Evolutionary conservation across 2,329 filamentous ascomycete genomes (phyloP).

Genomic region (Claviceps purpurea): DNA sequence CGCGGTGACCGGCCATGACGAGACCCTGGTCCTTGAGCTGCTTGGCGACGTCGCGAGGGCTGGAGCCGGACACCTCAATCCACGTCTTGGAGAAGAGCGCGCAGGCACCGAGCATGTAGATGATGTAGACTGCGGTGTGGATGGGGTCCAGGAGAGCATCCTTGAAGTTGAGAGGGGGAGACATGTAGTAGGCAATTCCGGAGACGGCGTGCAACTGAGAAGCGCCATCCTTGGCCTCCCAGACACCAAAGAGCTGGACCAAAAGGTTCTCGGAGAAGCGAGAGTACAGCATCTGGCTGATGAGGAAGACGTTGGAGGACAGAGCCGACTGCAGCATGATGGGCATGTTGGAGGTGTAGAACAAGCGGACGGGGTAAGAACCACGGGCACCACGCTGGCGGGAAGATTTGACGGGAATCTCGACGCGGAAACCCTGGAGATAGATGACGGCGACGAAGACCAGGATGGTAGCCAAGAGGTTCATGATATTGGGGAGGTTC

Average conservation of each 20-base stretch:
- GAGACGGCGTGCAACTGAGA: conserved; percentile 89
- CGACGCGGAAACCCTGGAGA: conserved; percentile 97
- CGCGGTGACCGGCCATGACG: conserved; percentile 98
- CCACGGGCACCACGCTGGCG: conserved; percentile 97
- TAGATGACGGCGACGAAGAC: conserved; percentile 98
- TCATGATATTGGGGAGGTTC: conserved; percentile 99
- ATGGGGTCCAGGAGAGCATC: conserved; percentile 94
- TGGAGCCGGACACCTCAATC: conserved; percentile 98
- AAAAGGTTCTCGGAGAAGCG: conserved; percentile 98
- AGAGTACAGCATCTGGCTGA: conserved; percentile 98
- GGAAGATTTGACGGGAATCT: conserved; percentile 98
- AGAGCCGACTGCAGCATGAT: conserved; percentile 99
- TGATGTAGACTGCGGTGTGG: conserved; percentile 88
- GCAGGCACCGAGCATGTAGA: conserved; percentile 96
- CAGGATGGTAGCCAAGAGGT: conserved; percentile 80
- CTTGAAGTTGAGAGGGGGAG: conserved; percentile 91
- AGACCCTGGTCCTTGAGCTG: conserved; percentile 99
- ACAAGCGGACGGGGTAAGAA: conserved; percentile 94
- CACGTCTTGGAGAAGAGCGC: conserved; percentile 99
- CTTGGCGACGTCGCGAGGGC: conserved; percentile 96
- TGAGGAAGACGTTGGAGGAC: conserved; percentile 97
- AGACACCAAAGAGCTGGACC: conserved; percentile 92
- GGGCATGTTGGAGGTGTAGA: conserved; percentile 99
- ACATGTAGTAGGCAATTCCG: conserved; percentile 99
- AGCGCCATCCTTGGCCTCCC: conserved; percentile 94